phyloP scores from a whole-genome alignment of 202 grass and related monocot genomes.

The Sporobolus alterniflorus region DNA sequence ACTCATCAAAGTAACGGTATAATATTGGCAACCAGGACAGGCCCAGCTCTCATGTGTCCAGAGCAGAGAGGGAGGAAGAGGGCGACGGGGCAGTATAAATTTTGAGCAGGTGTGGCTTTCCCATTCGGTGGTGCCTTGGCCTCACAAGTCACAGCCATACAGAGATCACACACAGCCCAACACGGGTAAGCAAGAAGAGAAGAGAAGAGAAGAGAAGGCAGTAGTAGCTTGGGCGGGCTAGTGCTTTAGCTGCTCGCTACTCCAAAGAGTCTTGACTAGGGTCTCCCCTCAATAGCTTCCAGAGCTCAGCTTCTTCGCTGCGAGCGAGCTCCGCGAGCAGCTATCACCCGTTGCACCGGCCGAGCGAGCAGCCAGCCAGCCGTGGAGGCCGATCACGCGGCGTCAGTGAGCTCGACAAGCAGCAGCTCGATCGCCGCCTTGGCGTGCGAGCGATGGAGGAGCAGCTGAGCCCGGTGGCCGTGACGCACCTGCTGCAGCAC shows the following conservation, averaged over 20 bases:
- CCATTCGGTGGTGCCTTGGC: slow-evolving; percentile 46
- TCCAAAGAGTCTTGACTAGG: slow-evolving; percentile 8
- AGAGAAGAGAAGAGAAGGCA: neutral
- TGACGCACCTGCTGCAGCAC: slow-evolving; percentile 95
- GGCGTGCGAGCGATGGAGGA: slow-evolving; percentile 72
- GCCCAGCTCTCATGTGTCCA: neutral
- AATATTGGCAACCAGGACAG: slow-evolving; percentile 1
- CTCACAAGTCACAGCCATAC: slow-evolving; percentile 46
- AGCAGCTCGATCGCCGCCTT: neutral
- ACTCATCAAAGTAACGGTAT: neutral
- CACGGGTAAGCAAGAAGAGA: neutral
- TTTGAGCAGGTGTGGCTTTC: slow-evolving; percentile 47
- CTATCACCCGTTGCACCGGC: neutral
- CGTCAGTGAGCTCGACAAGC: neutral
- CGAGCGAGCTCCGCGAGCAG: neutral
- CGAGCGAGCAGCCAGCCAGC: neutral
- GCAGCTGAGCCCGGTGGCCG: slow-evolving; percentile 81
- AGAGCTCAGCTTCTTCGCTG: neutral
- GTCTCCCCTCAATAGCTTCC: neutral
- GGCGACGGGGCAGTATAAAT: slow-evolving; percentile 39
- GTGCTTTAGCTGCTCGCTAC: neutral
- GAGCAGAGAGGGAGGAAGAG: neutral
- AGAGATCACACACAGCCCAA: slow-evolving; percentile 19
- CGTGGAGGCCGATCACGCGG: neutral
- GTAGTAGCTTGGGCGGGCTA: neutral